Evolutionary conservation across 2,329 filamentous ascomycete species (phyloP).

Genomic region (Colletotrichum phormii): DNA sequence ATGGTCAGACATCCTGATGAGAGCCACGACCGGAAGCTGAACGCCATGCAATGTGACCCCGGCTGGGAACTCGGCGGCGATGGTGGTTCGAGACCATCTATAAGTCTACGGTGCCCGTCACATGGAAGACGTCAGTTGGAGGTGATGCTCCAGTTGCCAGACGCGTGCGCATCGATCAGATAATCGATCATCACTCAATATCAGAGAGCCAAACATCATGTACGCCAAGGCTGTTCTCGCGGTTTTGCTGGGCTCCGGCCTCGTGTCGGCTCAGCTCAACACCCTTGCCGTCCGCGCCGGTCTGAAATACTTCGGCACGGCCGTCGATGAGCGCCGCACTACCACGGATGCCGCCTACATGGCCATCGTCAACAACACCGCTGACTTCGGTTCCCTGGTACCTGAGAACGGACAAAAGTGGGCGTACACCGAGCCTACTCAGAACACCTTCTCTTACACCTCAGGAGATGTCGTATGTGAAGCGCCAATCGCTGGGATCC

Average conservation of each 20-base stretch:
- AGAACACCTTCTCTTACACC: constrained; percentile 17
- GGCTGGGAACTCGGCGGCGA: neutral
- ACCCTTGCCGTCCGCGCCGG: constrained; percentile 63
- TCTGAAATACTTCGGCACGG: constrained; percentile 70
- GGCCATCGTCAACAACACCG: constrained; percentile 61
- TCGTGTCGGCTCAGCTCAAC: constrained; percentile 53
- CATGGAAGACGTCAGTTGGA: neutral
- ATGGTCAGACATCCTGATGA: neutral
- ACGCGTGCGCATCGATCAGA: no score
- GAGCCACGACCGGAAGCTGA: neutral
- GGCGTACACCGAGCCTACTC: neutral
- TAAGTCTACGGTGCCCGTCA: constrained; percentile 2
- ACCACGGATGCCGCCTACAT: constrained; percentile 62
- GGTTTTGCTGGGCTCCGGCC: constrained; percentile 28
- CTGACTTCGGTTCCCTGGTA: constrained; percentile 72
- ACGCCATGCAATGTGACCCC: neutral
- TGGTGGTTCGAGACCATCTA: neutral
- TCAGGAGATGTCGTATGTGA: constrained; percentile 32
- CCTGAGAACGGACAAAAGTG: constrained; percentile 67
- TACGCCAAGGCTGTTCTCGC: constrained; percentile 34
- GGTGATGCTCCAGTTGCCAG: neutral
- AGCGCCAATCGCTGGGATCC: no score
- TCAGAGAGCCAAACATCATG: constrained; percentile 1
- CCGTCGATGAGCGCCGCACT: constrained; percentile 59
- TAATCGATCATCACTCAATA: no score